Evolutionary conservation across 2,329 filamentous ascomycete genomes (phyloP), one percentile per base, ranked within the genome.

Genomic region (Claviceps lovelessii): DNA sequence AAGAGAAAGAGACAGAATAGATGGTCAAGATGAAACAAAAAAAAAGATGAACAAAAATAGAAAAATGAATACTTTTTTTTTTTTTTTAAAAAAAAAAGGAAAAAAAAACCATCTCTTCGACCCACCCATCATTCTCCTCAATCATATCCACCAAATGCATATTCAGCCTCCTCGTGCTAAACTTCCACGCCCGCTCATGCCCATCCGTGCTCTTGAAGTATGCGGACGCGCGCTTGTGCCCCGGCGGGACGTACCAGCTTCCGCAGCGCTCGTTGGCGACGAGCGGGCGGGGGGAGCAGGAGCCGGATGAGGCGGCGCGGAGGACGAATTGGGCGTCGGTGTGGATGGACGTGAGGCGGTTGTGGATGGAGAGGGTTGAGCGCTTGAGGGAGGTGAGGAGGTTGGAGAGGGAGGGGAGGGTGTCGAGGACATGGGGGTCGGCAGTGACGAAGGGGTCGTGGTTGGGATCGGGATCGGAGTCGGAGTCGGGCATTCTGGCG

Each of bases 121-220:
- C 75, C 55, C 69, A 88, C 77, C 90, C 90, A 62, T 86, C 81
- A 68, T 80, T 65, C 55, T 72, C 64, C 57, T 78, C 81, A 54
- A 91, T 76, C 45, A 90, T 63, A 39, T 83, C 76, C 51, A 96
- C 68, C 17, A 97, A 66, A 59, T 95, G 87, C 62, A 95, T 66
- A 66, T 98, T 98, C 63, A 97, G 70, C 59, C 93, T 77, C 58
- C 93, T 75, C 28, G 85, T 79, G 69, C 88, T 95, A 65, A 97
- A 95, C 58, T 84, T 80, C 93, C 93, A 98, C 64, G 94, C 84
- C 9, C 88, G 84, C 53, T 84, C 83, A 68, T 98, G 93, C 1
- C 93, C 93, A 71, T 98, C 93, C 2, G 93, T 98, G 70, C 88
- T 95, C 76, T 98, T 98, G 72, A 97, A 98, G 70, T 97, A 98